Evolutionary conservation across 2,329 filamentous ascomycete species (phyloP), one percentile per base, ranked within the genome.

Genomic region (Monilinia vaccinii-corymbosi): DNA sequence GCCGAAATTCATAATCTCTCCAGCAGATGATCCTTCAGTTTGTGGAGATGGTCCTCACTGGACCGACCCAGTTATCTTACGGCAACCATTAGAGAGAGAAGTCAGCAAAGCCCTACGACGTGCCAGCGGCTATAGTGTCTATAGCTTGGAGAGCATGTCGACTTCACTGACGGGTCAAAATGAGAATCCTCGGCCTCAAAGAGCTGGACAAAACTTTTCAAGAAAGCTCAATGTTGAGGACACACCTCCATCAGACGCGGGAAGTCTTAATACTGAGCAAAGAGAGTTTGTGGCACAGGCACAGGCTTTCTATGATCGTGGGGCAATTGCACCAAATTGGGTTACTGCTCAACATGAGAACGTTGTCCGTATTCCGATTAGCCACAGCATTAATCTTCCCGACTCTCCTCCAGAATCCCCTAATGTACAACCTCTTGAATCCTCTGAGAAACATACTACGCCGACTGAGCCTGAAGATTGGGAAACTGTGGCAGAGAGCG

Each of bases 401-500:
- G 61, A 64, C 44, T 63, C 64, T 18, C 66, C 62, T 44, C 64
- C 65, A n/a, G 61, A 63, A 28, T 63, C 64, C 6, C 63, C 60
- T 38, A 13, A 34, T 14, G 48, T 56, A 48, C 46, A 34, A 36
- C 44, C 38, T 14, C 28, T 56, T 44, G 45, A 51, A 32, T 42
- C 18, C n/a, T 50, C 55, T 23, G 34, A 31, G 38, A 50, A 49
- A 49, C 45, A 31, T 31, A 31, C 16, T 18, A 46, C 48, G 7
- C 38, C 42, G 10, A 60, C 50, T 7, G 56, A 62, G 34, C 66
- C 67, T 52, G 63, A 68, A 49, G 70, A 72, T 56, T 72, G 70
- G 70, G 68, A 71, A 53, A 72, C 70, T 6, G 66, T 71, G 16
- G 66, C 61, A 28, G 67, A 69, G 11, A 70, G 68, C 47, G 60